Base-by-base conservation (phyloP, 2,329 filamentous ascomycete species). In the Karstenula rhodostoma region DNA sequence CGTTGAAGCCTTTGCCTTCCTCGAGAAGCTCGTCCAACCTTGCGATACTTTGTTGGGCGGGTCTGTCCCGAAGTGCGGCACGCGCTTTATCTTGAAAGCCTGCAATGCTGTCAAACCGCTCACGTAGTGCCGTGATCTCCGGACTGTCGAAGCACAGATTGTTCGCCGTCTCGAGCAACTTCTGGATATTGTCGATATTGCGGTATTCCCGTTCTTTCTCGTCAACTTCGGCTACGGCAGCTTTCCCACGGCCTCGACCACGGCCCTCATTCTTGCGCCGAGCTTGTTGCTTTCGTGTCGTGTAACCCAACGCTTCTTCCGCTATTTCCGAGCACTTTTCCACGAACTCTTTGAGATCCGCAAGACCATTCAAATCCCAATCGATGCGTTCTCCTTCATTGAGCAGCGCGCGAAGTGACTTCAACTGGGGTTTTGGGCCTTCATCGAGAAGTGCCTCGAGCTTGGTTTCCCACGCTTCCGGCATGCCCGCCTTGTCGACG, bases 311-410 rank as follows among this genome's bases (percentile, higher is more conserved):
- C 66, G 95, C 95, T 80, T 98, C 94, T 72, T 98, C 95, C 64
- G 97, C 93, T 91, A 96, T 97, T 75, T 96, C 93, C 78, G 97
- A 96, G 82, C 95, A 98, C 72, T 92, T 90, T 70, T 97, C 93
- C 77, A 99, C 95, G 81, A 96, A 99, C 67, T 90, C 87, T 79
- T 89, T 91, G 69, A 99, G 85, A 69, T 92, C 87, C 70, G 90
- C 86, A 64, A 99, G 85, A 64, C 93, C 94, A 66, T 89, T 88
- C 63, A 99, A 86, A 59, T 93, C 90, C 83, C 92, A 96, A 60
- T 94, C 93, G 73, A 99, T 97, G 78, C 93, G 94, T 81, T 99
- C 95, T 78, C 95, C 95, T 83, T 99, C 95, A 74, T 90, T 90
- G 60, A 98, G 84, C 57, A 99, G 84, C 51, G 89, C 88, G 65